phyloP scores from a whole-genome alignment of 2,329 filamentous ascomycete genomes.

The Penicillium sp. region DNA sequence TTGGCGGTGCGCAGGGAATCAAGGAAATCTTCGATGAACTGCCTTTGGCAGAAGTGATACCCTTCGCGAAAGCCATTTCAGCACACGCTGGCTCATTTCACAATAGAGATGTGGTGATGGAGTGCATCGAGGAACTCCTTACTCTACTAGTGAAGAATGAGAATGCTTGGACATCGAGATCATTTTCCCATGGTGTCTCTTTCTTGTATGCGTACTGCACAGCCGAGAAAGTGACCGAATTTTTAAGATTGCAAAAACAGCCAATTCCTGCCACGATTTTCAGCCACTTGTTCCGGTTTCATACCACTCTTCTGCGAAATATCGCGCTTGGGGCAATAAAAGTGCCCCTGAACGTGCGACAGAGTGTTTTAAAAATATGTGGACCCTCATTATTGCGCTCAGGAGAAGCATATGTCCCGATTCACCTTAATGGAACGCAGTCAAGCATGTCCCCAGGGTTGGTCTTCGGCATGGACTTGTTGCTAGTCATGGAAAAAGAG shows the following conservation, averaged over 20 bases:
- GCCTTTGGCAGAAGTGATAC: background rate
- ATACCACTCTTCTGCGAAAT: background rate
- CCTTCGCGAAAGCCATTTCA: background rate
- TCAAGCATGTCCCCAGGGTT: background rate
- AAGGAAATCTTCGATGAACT: background rate
- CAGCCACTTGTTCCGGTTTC: background rate
- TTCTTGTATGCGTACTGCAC: background rate
- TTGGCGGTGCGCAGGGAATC: conserved; percentile 1
- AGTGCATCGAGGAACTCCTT: background rate
- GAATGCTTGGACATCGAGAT: background rate
- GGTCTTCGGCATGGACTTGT: background rate
- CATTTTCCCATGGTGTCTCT: background rate
- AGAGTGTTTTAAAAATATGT: background rate
- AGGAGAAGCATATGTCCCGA: background rate
- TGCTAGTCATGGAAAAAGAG: background rate
- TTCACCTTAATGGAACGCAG: background rate
- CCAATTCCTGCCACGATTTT: background rate
- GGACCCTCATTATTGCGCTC: background rate
- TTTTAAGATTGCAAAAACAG: background rate
- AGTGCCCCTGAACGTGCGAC: background rate
- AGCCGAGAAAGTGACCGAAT: background rate
- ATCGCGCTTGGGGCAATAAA: background rate
- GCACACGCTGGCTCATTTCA: background rate
- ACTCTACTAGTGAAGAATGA: background rate
- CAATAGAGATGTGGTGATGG: background rate